phyloP scores from a whole-genome alignment of 2,329 filamentous ascomycete species.

The Aspergillus versicolor region DNA sequence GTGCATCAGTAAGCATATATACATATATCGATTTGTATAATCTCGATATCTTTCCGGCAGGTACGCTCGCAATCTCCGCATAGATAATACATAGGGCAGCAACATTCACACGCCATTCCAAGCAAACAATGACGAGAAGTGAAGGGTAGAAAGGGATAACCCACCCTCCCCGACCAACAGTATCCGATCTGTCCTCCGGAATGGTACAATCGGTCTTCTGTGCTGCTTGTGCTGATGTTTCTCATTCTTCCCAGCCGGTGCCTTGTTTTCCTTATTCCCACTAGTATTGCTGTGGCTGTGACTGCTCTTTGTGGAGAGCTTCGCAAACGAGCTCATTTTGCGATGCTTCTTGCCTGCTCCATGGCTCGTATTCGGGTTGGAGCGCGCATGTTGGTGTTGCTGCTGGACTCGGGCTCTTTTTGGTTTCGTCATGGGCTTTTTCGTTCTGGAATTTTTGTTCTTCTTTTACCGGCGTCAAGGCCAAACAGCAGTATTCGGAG shows the following conservation, averaged over 20 bases:
- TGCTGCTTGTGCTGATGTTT: slow-evolving; percentile 24
- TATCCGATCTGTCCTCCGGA: slow-evolving; percentile 41
- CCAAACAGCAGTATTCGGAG: too few relatives aligned
- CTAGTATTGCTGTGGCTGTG: slow-evolving; percentile 5
- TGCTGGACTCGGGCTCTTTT: slow-evolving; percentile 18
- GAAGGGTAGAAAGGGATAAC: slow-evolving; percentile 15
- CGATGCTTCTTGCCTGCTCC: slow-evolving; percentile 15
- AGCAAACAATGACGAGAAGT: slow-evolving; percentile 11
- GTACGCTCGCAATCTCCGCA: background rate
- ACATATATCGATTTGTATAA: background rate
- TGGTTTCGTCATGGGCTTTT: slow-evolving; percentile 23
- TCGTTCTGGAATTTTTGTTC: background rate
- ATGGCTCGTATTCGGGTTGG: background rate
- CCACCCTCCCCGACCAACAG: slow-evolving; percentile 47
- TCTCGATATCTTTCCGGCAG: background rate
- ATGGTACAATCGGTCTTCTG: slow-evolving; percentile 39
- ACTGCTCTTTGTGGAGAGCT: slow-evolving; percentile 22
- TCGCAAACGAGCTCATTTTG: slow-evolving; percentile 31
- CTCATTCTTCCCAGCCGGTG: background rate
- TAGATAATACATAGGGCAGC: background rate
- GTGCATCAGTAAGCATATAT: background rate
- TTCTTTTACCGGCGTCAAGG: background rate
- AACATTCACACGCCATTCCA: background rate
- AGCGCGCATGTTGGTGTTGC: background rate
- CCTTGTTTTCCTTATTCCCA: slow-evolving; percentile 9